Percentiles rank a stretch among this genome's conserved stretches.
Conservation (phyloP, 2,329 filamentous ascomycete genomes). For the Ophiostoma sp. region DNA sequence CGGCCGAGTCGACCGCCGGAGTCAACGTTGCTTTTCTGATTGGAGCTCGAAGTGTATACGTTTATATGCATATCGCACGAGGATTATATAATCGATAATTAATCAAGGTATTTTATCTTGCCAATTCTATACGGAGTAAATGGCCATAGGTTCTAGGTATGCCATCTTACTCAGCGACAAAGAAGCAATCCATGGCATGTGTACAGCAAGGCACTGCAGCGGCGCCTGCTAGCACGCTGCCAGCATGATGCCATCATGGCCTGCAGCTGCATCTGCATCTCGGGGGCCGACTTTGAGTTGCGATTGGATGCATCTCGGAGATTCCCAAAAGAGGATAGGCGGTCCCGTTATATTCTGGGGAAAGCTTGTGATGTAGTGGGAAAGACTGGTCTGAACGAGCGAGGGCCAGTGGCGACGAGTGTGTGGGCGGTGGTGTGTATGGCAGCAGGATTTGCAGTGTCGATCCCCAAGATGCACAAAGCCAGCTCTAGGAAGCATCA, state of each 20-base stretch:
- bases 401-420: neutral
- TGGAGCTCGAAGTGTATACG: neutral
- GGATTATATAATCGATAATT: neutral
- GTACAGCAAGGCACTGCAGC: neutral
- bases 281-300: neutral
- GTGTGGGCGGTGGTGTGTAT: conserved; percentile 3
- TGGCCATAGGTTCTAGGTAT: neutral
- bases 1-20: conserved; percentile 18
- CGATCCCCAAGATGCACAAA: conserved; percentile 6
- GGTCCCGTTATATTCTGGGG: conserved; percentile 13
- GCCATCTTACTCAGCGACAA: neutral
- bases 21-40: conserved; percentile 19
- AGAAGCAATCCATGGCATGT: neutral
- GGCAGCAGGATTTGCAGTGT: conserved; percentile 4
- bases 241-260: conserved; percentile 2
- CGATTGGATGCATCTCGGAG: conserved; percentile 1
- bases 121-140: too few relatives aligned
- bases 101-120: too few relatives aligned
- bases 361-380: neutral
- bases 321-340: neutral
- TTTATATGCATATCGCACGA: neutral
- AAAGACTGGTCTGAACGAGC: neutral
- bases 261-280: conserved; percentile 11
- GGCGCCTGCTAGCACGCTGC: neutral
- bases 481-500: neutral